Conservation (phyloP, 495 filamentous ascomycete genomes). For the Podospora bellae-mahoneyi region DNA sequence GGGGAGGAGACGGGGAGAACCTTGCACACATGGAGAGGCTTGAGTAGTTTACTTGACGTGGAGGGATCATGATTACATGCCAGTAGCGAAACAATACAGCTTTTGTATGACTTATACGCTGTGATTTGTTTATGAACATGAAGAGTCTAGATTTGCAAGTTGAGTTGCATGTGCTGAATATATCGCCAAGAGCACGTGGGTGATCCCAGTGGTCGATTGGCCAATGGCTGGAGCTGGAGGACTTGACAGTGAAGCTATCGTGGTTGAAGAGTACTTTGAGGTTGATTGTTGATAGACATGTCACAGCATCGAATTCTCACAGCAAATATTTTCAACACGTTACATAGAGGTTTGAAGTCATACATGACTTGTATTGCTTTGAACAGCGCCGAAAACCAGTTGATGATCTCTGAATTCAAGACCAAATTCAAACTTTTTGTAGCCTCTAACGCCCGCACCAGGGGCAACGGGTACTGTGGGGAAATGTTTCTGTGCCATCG, state of each 20-base stretch:
- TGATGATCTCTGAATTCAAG: background rate
- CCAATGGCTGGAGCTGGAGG: slow-evolving; percentile 21
- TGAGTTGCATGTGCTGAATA: slow-evolving; percentile 3
- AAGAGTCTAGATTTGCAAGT: background rate
- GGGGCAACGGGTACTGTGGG: slow-evolving; percentile 8
- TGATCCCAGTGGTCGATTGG: slow-evolving; percentile 21
- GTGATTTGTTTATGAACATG: too few species aligned
- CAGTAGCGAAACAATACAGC: too few species aligned
- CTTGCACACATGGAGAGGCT: too few species aligned
- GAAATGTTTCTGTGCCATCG: slow-evolving; percentile 4
- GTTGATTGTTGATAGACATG: background rate
- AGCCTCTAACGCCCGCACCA: background rate
- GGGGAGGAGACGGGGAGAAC: too few species aligned
- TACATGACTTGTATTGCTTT: too few species aligned
- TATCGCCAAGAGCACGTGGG: slow-evolving; percentile 23
- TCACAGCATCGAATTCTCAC: background rate
- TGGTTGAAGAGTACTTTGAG: slow-evolving; percentile 1
- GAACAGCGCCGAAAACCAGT: too few species aligned
- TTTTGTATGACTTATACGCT: too few species aligned
- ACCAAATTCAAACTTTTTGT: background rate
- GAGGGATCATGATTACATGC: too few species aligned
- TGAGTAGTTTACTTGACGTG: too few species aligned
- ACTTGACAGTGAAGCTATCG: background rate
- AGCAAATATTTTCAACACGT: too few species aligned
- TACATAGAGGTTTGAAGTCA: too few species aligned